Conservation (phyloP, 2,329 filamentous ascomycete genomes). For the Fusarium globosum region DNA sequence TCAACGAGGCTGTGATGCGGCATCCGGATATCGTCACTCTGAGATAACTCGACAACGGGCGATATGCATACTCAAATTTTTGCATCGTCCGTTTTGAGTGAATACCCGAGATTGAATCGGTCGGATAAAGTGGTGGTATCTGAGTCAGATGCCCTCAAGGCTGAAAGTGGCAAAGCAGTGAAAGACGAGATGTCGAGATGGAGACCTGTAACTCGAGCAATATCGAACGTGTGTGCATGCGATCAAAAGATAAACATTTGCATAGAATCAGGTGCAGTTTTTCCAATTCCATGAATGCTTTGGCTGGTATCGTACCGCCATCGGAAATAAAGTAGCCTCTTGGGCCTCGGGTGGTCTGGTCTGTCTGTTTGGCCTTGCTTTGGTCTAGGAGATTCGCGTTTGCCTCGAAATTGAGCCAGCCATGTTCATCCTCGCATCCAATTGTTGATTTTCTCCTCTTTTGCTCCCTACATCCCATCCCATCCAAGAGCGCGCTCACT, state of each 20-base stretch:
- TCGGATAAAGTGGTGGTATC: slow-evolving; percentile 13
- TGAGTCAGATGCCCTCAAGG: slow-evolving; percentile 37
- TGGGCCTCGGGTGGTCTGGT: slow-evolving; percentile 23
- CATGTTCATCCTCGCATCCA: slow-evolving; percentile 29
- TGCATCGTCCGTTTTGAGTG: not conserved
- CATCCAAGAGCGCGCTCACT: not conserved
- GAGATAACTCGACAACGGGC: slow-evolving; percentile 5
- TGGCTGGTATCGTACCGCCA: not conserved
- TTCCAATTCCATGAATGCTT: not conserved
- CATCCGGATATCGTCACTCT: not conserved
- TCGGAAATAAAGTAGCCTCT: slow-evolving; percentile 3
- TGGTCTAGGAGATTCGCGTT: slow-evolving; percentile 30
- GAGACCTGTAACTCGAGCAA: slow-evolving; percentile 25
- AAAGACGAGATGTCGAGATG: slow-evolving; percentile 8
- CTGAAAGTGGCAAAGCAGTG: slow-evolving; percentile 33
- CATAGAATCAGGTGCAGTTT: not conserved
- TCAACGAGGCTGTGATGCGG: not conserved
- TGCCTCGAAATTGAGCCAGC: slow-evolving; percentile 32
- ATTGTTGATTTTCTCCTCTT: slow-evolving; percentile 24
- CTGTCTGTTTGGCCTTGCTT: slow-evolving; percentile 17
- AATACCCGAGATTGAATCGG: not conserved
- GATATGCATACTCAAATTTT: not conserved
- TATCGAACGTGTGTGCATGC: not conserved
- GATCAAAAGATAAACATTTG: not conserved
- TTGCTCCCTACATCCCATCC: slow-evolving; percentile 14